phyloP scores from a whole-genome alignment of 768 basidiomycete species.

The Strobilomyces dryophilus region DNA sequence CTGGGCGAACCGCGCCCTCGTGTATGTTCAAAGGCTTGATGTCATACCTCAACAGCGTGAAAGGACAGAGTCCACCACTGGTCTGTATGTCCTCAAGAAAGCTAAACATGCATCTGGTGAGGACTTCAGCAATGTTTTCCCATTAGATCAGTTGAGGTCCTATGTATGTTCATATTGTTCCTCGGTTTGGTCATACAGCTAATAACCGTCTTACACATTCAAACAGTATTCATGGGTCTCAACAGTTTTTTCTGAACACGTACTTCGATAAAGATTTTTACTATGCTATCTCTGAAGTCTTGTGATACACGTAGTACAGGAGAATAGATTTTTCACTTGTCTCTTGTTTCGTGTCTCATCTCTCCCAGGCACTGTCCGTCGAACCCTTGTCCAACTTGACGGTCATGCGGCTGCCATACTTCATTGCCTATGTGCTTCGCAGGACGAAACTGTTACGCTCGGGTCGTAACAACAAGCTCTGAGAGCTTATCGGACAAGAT shows the following conservation, averaged over 20 bases:
- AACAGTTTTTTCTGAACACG: neutral
- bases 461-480: too few species aligned
- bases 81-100: neutral
- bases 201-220: neutral
- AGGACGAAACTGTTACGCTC: too few species aligned
- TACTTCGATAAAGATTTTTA: slow-evolving; percentile 1
- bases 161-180: neutral
- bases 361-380: too few species aligned
- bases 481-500: too few species aligned
- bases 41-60: neutral
- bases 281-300: neutral
- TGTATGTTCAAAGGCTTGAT: neutral
- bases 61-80: neutral
- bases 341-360: too few species aligned
- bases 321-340: too few species aligned
- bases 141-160: neutral
- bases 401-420: too few species aligned
- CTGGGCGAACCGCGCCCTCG: neutral
- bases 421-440: too few species aligned
- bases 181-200: neutral
- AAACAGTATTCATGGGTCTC: neutral
- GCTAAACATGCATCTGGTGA: neutral
- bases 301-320: neutral
- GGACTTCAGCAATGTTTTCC: neutral
- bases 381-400: too few species aligned